Evolutionary conservation across 169 alveolate genomes (phyloP).

Genomic region (Plasmodium fragile): DNA sequence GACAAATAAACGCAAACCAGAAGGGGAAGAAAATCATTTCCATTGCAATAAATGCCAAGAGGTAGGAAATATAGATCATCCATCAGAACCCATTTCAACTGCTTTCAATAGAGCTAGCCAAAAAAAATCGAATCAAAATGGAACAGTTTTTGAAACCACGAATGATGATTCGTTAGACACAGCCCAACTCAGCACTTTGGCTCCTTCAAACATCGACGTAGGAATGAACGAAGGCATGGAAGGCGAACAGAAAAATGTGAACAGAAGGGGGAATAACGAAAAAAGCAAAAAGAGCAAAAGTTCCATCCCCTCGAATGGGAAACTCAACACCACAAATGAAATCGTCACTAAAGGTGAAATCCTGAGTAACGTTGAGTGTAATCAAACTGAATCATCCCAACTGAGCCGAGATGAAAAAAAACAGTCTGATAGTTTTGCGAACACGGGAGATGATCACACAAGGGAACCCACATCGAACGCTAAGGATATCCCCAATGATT

Average conservation of each 20-base stretch:
- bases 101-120: not conserved
- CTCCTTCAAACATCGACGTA: not conserved
- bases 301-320: not conserved
- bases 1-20: not conserved
- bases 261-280: not conserved
- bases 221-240: not conserved
- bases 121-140: not conserved
- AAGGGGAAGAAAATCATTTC: not conserved
- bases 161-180: not conserved
- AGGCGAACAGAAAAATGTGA: not conserved
- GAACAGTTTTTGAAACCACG: not conserved
- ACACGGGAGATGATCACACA: not conserved
- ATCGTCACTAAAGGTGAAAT: not conserved
- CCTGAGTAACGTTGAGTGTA: not conserved
- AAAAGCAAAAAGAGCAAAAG: not conserved
- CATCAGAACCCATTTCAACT: not conserved
- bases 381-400: not conserved
- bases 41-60: not conserved
- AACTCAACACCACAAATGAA: not conserved
- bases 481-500: not conserved
- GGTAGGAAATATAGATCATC: not conserved
- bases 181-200: not conserved
- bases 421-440: not conserved
- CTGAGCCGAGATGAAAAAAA: not conserved
- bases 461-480: not conserved